Conservation (phyloP, 1,139 yeast genomes). For the Arxiozyma telluris region DNA sequence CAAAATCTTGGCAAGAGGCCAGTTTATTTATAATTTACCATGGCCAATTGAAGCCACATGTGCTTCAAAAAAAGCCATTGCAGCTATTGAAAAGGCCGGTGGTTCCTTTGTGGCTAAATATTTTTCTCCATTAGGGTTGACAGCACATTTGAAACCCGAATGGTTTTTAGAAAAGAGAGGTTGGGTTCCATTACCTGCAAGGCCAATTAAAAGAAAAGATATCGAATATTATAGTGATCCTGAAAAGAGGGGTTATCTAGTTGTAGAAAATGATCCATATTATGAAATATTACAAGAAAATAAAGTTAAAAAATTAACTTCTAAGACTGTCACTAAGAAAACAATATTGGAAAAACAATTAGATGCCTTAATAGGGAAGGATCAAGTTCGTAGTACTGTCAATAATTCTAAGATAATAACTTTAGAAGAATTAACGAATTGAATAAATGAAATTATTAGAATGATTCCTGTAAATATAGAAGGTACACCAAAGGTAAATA, state of each 20-base stretch:
- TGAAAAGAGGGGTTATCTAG: conserved; percentile 68
- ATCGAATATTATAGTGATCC: conserved; percentile 68
- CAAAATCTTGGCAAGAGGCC: conserved; percentile 66
- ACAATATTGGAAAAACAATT: conserved; percentile 23
- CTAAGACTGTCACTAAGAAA: conserved; percentile 17
- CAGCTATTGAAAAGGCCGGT: conserved; percentile 61
- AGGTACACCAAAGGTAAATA: not conserved
- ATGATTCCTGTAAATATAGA: not conserved
- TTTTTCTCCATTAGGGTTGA: conserved; percentile 54
- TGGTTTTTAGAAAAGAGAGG: conserved; percentile 61
- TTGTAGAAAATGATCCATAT: conserved; percentile 31
- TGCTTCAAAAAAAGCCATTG: conserved; percentile 70
- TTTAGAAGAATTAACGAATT: conserved; percentile 5
- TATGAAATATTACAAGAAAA: conserved; percentile 25
- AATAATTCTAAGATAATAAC: conserved; percentile 6
- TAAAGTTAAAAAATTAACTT: conserved; percentile 18
- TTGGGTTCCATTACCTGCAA: conserved; percentile 73
- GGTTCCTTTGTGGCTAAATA: conserved; percentile 68
- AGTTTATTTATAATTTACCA: conserved; percentile 47
- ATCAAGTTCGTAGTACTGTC: not conserved
- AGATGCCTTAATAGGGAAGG: conserved; percentile 9
- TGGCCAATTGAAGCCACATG: conserved; percentile 71
- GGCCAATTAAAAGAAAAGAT: conserved; percentile 78
- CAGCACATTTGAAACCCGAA: conserved; percentile 71
- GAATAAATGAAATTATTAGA: not conserved